Base-by-base conservation (phyloP, 1,139 yeast species). In the Pichia sp. region DNA sequence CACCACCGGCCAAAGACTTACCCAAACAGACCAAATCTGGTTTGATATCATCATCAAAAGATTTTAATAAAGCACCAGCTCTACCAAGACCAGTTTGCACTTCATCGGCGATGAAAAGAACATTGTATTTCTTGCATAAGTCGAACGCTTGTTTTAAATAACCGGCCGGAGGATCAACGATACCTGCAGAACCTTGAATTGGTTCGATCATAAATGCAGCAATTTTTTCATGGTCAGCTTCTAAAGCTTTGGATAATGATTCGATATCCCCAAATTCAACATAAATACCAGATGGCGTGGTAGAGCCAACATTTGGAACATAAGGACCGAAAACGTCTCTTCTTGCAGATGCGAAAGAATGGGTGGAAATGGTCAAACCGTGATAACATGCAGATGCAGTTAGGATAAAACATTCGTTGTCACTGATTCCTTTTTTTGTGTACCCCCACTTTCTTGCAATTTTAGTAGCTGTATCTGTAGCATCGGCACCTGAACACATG, bases 121-220 rank as follows among this genome's bases (percentile, higher is more conserved):
- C 89, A 61, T 91, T 89, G 76, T 90, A 76, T 70, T 89, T 71
- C 63, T 80, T 81, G 72, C 96, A 89, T 54, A 91, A 75, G 49
- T 71, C 80, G 57, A 79, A 79, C 28, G 90, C 96, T 58, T 75
- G 70, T 47, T 83, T 69, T 56, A 91, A 76, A 72, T 90, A 90
- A 61, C 79, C 95, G 44, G 68, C 71, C 53, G 93, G 94, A 46
- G 98, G 97, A 22, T 89, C 96, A 30, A 90, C 93, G 57, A 90
- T 90, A 58, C 98, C 98, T 32, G 97, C 97, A 68, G 91, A 97
- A 65, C 98, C 98, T 70, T 91, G 98, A 61, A 91, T 90, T 53
- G 97, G 97, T 70, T 91, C 98, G 58, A 91, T 80, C 58, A 91
- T 72, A 55, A 91, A 81, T 38, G 58, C 61, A 7, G 61, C 59